phyloP scores from a whole-genome alignment of 2,329 filamentous ascomycete genomes.

The Trichoderma simmonsii region DNA sequence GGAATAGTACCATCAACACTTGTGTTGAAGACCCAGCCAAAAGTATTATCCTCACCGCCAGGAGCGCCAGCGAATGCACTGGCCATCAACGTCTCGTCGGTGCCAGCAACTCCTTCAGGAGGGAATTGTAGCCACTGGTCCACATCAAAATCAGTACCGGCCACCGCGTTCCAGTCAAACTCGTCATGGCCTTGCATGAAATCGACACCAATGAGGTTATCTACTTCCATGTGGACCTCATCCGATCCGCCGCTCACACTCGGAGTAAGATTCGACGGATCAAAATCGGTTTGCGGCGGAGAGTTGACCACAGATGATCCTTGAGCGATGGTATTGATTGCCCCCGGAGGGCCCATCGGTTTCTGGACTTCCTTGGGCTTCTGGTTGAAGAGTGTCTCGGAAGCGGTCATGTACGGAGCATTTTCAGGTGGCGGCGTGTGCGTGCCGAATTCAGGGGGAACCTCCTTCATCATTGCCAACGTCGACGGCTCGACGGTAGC shows the following conservation, averaged over 20 bases:
- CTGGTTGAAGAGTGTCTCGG: slow-evolving; percentile 39
- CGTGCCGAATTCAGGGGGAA: slow-evolving; percentile 38
- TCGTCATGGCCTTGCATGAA: slow-evolving; percentile 46
- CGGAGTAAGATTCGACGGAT: slow-evolving; percentile 43
- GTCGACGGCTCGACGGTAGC: slow-evolving; percentile 34
- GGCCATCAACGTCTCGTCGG: slow-evolving; percentile 37
- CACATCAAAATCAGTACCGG: slow-evolving; percentile 54
- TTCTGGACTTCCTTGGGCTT: slow-evolving; percentile 31
- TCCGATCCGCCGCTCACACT: slow-evolving; percentile 46
- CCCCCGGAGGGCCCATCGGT: slow-evolving; percentile 38
- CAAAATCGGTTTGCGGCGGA: slow-evolving; percentile 45
- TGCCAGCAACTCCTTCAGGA: slow-evolving; percentile 43
- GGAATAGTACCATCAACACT: slow-evolving; percentile 24
- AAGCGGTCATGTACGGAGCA: slow-evolving; percentile 41
- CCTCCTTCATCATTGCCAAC: slow-evolving; percentile 36
- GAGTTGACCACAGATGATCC: slow-evolving; percentile 36
- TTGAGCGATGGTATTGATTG: slow-evolving; percentile 36
- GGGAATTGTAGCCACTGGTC: slow-evolving; percentile 60
- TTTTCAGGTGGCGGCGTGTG: slow-evolving; percentile 56
- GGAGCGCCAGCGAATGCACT: slow-evolving; percentile 30
- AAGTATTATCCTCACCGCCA: slow-evolving; percentile 27
- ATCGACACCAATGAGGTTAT: slow-evolving; percentile 43
- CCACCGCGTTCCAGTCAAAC: slow-evolving; percentile 53
- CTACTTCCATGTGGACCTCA: slow-evolving; percentile 35
- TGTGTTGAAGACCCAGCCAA: slow-evolving; percentile 30